Evolutionary conservation across 331 rosid genomes (phyloP), one percentile per base, ranked within the genome.

Genomic region (Arachis monticola): DNA sequence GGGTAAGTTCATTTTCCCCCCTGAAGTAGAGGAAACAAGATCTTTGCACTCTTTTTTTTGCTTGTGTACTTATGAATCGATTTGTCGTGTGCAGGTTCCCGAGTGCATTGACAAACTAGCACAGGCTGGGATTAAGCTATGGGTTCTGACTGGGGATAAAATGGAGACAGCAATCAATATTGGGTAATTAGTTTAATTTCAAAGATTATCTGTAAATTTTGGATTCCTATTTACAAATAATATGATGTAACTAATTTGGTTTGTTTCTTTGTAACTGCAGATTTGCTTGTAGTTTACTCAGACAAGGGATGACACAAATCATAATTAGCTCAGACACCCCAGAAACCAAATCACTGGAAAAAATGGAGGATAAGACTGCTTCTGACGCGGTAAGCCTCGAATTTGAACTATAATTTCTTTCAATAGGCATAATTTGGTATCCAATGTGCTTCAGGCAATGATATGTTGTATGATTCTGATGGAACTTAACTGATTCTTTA

Each of bases 131-230:
- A 95, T 95, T 68, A 95, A 95, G 82, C 83, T 95, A 52, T 95
- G 99, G 99, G 99, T 95, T 73, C 81, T 95, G 91, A 95, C 99
- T 38, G 99, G 99, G 56, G 99, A 95, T 83, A 95, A 95, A 86
- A 95, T 95, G 99, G 99, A 95, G 81, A 95, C 97, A 32, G 97
- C 99, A 42, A 95, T 95, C 81, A 92, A 95, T 72, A 95, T 95
- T 64, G 99, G 99, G 99, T 94, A 85, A 62, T 32, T 32, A 2
- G 4, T 3, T 3, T 32, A 32, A 32, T 86, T 64, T 65, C 55
- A 48, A 65, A 78, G 45, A 38, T 55, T 50, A 35, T 59, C 30
- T 40, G 5, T 8, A 58, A 61, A 66, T 60, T 50, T 81, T 70
- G 64, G 66, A 71, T 42, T 50, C 35, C 2, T 62, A 8, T 56